phyloP scores from a whole-genome alignment of 108 stramenopile species.

The Nitzschia inconspicua region DNA sequence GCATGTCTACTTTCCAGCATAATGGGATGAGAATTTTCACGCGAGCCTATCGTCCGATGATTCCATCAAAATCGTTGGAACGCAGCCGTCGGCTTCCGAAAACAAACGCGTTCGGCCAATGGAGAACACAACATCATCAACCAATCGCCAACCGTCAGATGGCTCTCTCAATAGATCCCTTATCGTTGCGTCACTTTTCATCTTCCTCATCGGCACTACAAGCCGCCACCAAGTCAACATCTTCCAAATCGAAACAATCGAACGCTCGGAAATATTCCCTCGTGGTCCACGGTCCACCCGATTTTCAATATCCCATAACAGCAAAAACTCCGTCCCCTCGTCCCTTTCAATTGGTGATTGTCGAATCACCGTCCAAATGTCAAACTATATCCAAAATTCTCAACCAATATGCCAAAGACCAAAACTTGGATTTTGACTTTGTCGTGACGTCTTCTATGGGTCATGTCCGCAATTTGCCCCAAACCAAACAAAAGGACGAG shows the following conservation, averaged over 20 bases:
- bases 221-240: too few relatives aligned
- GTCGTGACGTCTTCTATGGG: conserved; percentile 46
- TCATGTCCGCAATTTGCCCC: conserved; percentile 38
- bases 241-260: background rate
- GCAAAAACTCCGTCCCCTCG: background rate
- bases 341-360: conserved; percentile 48
- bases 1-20: too few relatives aligned
- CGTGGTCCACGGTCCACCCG: conserved; percentile 23
- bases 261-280: background rate
- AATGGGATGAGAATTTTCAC: too few relatives aligned
- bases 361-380: conserved; percentile 58
- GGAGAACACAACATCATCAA: too few relatives aligned
- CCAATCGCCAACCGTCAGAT: too few relatives aligned
- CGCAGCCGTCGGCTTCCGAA: too few relatives aligned
- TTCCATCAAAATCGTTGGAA: too few relatives aligned
- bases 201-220: too few relatives aligned
- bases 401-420: conserved; percentile 31
- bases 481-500: conserved; percentile 27
- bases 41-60: too few relatives aligned
- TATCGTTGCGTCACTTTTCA: too few relatives aligned
- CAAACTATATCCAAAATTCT: conserved; percentile 56
- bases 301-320: background rate
- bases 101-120: too few relatives aligned
- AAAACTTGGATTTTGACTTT: conserved; percentile 35
- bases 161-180: too few relatives aligned